Percentiles rank a stretch among this genome's conserved stretches.
Evolutionary conservation across 1,139 yeast genomes (phyloP).

Genomic region (Zygoascus hellenicus): DNA sequence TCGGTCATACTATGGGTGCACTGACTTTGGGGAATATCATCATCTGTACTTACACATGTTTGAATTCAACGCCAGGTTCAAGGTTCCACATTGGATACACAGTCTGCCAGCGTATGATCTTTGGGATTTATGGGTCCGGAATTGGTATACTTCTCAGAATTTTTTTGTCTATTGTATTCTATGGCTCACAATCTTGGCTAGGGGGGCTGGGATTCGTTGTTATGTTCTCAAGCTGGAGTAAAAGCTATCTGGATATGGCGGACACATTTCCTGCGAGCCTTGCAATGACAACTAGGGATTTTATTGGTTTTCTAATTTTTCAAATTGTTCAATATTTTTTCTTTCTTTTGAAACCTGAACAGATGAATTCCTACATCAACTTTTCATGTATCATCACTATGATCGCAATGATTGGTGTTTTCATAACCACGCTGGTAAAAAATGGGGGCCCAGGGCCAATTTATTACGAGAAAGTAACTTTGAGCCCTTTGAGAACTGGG

Average conservation of each 20-base stretch:
- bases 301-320: conserved; percentile 32
- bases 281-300: conserved; percentile 31
- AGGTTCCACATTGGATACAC: conserved; percentile 32
- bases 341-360: conserved; percentile 28
- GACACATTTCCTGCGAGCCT: conserved; percentile 32
- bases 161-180: conserved; percentile 30
- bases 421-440: conserved; percentile 22
- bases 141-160: conserved; percentile 27
- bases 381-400: conserved; percentile 19
- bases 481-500: conserved; percentile 14
- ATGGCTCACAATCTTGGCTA: conserved; percentile 29
- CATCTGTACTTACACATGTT: conserved; percentile 18
- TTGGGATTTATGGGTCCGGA: conserved; percentile 30
- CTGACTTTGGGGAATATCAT: conserved; percentile 21
- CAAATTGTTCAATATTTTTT: conserved; percentile 28
- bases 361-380: conserved; percentile 20
- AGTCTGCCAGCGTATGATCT: conserved; percentile 27
- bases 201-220: conserved; percentile 31
- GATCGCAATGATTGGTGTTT: conserved; percentile 21
- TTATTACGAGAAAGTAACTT: conserved; percentile 12
- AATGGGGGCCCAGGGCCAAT: conserved; percentile 26
- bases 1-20: conserved; percentile 16
- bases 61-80: conserved; percentile 29
- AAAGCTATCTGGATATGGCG: conserved; percentile 26
- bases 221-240: conserved; percentile 26